Conservation (phyloP, 2,329 filamentous ascomycete species). For the Pseudogymnoascus sp. region DNA sequence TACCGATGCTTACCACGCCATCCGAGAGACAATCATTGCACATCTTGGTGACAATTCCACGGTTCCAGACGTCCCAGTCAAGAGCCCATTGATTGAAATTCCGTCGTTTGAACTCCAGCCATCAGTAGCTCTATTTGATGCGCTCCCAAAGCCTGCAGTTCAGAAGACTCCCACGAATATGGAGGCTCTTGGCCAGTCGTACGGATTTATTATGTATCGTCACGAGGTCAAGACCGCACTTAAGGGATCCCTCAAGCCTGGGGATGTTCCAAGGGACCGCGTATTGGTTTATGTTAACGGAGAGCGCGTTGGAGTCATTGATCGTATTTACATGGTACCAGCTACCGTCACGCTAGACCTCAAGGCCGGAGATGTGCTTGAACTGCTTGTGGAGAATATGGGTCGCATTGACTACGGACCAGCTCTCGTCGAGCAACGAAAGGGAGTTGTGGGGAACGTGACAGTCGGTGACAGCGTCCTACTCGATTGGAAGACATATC, state of each 20-base stretch:
- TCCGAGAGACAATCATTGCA: conserved; percentile 35
- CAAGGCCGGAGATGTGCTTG: conserved; percentile 33
- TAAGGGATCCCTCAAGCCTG: conserved; percentile 33
- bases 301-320: conserved; percentile 36
- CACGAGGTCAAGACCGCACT: conserved; percentile 26
- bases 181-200: conserved; percentile 39
- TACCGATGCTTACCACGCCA: conserved; percentile 36
- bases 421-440: conserved; percentile 37
- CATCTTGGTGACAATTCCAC: conserved; percentile 31
- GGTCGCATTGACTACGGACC: conserved; percentile 42
- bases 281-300: conserved; percentile 43
- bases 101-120: conserved; percentile 34
- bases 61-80: conserved; percentile 32
- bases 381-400: conserved; percentile 44
- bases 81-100: conserved; percentile 30
- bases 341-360: conserved; percentile 33
- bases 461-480: conserved; percentile 32
- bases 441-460: conserved; percentile 40
- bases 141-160: conserved; percentile 23
- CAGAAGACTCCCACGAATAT: conserved; percentile 34
- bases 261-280: conserved; percentile 39
- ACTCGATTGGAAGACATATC: conserved; percentile 35
- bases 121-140: conserved; percentile 33
- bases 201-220: conserved; percentile 40
- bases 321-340: conserved; percentile 37